Evolutionary conservation across 805 yeast genomes (phyloP), one percentile per base, ranked within the genome.

Genomic region (Candida broadrunensis): DNA sequence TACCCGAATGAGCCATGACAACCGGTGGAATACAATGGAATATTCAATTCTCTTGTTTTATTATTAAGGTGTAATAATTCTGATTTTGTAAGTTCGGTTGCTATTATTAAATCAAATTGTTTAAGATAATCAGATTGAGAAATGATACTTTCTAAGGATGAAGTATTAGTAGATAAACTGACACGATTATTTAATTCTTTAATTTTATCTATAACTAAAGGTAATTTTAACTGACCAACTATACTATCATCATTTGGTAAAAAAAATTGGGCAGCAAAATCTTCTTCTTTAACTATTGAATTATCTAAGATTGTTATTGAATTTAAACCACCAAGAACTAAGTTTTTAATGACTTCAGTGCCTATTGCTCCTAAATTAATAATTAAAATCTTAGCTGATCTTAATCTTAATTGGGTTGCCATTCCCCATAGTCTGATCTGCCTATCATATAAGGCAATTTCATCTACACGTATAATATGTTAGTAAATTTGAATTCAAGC

Each of bases 341-440:
- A 60, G 59, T 90, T 90, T 61, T 93, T 91, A 27, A 83, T 78
- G 9, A 86, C 73, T 59, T 91, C 99, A 13, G 82, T 79, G 5
- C 95, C 95, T 7, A 87, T 72, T 1, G 88, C 87, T 9, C 90
- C 85, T 13, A 88, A 52, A 46, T 85, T 84, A 35, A 91, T 70
- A 33, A 93, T 52, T 34, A 90, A 65, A 4, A 91, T 72, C 34
- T 75, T 76, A 6, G 97, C 83, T 15, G 81, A 77, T 27, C 93
- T 74, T 69, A 91, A 78, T 33, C 80, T 61, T 31, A 79, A 73
- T 60, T 91, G 99, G 3, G 97, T 95, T 24, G 86, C 95, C 56
- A 93, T 71, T 2, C 99, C 99, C 99, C 99, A 91, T 16, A 91
- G 72, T 47, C 99, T 68, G 47, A 91, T 90, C 63, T 91, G 99